phyloP scores from a whole-genome alignment of 2,329 filamentous ascomycete genomes.

The Colletotrichum horii region DNA sequence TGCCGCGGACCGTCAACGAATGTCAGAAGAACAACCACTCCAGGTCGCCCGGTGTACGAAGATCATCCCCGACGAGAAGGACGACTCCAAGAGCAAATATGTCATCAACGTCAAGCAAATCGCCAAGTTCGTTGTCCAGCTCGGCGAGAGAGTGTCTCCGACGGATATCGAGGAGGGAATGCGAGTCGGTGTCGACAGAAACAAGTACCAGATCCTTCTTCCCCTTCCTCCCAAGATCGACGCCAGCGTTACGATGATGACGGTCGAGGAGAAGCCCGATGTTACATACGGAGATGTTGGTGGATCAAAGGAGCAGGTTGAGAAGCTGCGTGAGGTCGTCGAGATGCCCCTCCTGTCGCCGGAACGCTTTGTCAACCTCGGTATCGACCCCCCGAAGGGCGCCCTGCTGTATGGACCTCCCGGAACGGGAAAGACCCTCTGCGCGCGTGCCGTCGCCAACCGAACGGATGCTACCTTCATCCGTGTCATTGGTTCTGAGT shows the following conservation, averaged over 20 bases:
- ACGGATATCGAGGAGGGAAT: slow-evolving; percentile 99
- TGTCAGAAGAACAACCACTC: slow-evolving; percentile 96
- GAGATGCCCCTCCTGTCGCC: slow-evolving; percentile 97
- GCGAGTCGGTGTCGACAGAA: slow-evolving; percentile 96
- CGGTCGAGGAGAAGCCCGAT: slow-evolving; percentile 98
- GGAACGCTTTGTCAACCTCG: slow-evolving; percentile 97
- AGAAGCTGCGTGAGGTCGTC: slow-evolving; percentile 97
- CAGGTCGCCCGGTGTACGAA: slow-evolving; percentile 98
- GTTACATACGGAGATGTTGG: slow-evolving; percentile 99
- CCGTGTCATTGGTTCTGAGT: slow-evolving; percentile 94
- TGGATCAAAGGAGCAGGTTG: slow-evolving; percentile 99
- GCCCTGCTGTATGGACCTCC: slow-evolving; percentile 95
- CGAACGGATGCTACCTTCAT: slow-evolving; percentile 98
- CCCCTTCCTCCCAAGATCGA: slow-evolving; percentile 98
- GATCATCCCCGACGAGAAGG: slow-evolving; percentile 97
- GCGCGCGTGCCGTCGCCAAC: slow-evolving; percentile 96
- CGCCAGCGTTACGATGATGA: slow-evolving; percentile 99
- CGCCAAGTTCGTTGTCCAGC: slow-evolving; percentile 97
- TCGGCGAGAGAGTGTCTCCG: slow-evolving; percentile 94
- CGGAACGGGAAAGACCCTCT: slow-evolving; percentile 98
- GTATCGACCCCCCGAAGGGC: slow-evolving; percentile 97
- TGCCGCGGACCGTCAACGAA: slow-evolving; percentile 95
- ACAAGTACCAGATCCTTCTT: slow-evolving; percentile 98
- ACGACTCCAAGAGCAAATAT: slow-evolving; percentile 98
- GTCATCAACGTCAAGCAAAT: slow-evolving; percentile 99